Evolutionary conservation across 176 grass and related monocot genomes (phyloP).

Genomic region (Themeda triandra): DNA sequence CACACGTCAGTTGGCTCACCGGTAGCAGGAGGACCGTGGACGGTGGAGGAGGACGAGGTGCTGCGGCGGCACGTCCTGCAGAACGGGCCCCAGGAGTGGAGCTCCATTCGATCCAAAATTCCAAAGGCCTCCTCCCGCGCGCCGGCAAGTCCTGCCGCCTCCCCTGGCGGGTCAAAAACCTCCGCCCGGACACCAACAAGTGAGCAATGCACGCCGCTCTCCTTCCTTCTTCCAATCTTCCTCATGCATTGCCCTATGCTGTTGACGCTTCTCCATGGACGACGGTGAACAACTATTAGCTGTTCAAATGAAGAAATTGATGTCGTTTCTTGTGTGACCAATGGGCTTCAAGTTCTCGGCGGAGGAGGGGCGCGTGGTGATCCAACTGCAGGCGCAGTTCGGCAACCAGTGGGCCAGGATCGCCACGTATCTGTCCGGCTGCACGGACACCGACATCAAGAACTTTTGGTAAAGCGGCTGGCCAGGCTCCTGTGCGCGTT

Average conservation of each 20-base stretch:
- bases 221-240: too few species aligned
- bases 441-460: conserved; percentile 72
- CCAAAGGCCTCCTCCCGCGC: conserved; percentile 39
- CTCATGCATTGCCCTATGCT: neutral
- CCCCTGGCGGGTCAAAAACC: conserved; percentile 62
- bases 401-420: conserved; percentile 75
- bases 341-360: conserved; percentile 41
- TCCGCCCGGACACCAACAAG: conserved; percentile 51
- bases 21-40: conserved; percentile 60
- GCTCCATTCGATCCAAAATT: conserved; percentile 49
- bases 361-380: conserved; percentile 46
- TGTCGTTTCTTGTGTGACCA: neutral
- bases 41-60: conserved; percentile 54
- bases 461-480: conserved; percentile 70
- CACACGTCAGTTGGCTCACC: too few species aligned
- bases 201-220: neutral
- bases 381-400: conserved; percentile 33
- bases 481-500: conserved; percentile 3
- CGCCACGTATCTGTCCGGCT: conserved; percentile 34
- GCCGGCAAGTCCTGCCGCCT: conserved; percentile 61
- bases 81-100: conserved; percentile 44
- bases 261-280: too few species aligned
- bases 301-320: too few species aligned
- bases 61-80: conserved; percentile 44
- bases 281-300: too few species aligned